A percentile compares a stretch with the other conserved stretches of the same genome.
Conservation (phyloP, 2,329 filamentous ascomycete genomes). For the Epichloe sp. region DNA sequence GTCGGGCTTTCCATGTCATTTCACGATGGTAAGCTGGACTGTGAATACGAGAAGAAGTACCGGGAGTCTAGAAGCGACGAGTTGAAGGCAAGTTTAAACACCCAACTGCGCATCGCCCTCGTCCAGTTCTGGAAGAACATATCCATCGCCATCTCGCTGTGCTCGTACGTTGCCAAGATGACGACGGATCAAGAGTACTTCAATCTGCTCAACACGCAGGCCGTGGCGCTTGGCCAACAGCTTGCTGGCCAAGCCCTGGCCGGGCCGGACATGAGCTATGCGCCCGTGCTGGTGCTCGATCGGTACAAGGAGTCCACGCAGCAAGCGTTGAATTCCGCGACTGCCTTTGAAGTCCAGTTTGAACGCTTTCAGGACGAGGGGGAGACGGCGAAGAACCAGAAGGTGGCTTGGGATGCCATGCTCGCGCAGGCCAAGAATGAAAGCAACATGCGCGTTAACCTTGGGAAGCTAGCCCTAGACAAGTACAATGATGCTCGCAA, state of each 20-base stretch:
- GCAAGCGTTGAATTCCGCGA: neutral
- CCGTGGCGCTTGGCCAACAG: neutral
- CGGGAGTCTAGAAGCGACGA: neutral
- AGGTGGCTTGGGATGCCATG: neutral
- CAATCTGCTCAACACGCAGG: neutral
- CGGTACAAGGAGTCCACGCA: neutral
- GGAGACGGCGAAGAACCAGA: neutral
- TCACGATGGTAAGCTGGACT: neutral
- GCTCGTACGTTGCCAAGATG: neutral
- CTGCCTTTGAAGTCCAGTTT: neutral
- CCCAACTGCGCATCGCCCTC: neutral
- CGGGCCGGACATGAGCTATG: neutral
- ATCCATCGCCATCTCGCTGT: neutral
- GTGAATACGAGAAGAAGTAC: neutral
- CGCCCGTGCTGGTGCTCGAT: neutral
- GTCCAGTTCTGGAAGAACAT: neutral
- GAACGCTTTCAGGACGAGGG: neutral
- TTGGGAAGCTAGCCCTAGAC: neutral
- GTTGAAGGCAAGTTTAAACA: neutral
- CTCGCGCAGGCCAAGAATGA: neutral
- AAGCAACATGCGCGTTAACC: neutral
- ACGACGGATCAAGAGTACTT: neutral
- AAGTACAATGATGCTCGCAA: neutral
- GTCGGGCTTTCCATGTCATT: neutral
- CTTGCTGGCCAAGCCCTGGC: neutral